These are phyloP conservation scores for Candida sanyiensis DNA, from an alignment of 805 yeast genomes.

Conservation along the genomic window DNA sequence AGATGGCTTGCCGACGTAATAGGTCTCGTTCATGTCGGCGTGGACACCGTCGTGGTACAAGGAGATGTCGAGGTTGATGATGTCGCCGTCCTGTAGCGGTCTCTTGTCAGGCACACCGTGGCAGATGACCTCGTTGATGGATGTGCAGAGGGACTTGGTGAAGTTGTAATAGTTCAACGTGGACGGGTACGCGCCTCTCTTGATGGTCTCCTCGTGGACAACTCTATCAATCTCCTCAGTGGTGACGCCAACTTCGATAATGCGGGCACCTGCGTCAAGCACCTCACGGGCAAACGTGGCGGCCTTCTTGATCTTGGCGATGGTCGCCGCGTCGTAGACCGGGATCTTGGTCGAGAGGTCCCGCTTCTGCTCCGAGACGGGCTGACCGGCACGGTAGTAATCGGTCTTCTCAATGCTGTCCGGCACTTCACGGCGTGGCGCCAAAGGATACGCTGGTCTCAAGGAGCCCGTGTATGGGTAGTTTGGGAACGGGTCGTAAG, in stretches of 20 bases:
- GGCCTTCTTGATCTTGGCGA: slow-evolving; percentile 71
- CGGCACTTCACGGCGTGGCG: slow-evolving; percentile 68
- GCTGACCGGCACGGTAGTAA: slow-evolving; percentile 75
- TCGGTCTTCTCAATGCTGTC: slow-evolving; percentile 71
- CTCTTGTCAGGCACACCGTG: slow-evolving; percentile 96
- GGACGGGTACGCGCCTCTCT: slow-evolving; percentile 88
- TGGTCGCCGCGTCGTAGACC: slow-evolving; percentile 58
- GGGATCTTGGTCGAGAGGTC: slow-evolving; percentile 65
- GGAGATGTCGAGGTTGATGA: slow-evolving; percentile 84
- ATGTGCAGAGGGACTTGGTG: slow-evolving; percentile 89
- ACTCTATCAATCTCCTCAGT: slow-evolving; percentile 87
- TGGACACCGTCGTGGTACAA: slow-evolving; percentile 84
- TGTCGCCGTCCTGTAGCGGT: slow-evolving; percentile 87
- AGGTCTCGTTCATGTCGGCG: slow-evolving; percentile 93
- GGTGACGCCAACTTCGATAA: slow-evolving; percentile 80
- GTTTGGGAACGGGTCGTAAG: slow-evolving; percentile 84
- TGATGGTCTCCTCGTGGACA: slow-evolving; percentile 83
- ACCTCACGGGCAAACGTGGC: slow-evolving; percentile 77
- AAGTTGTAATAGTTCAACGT: slow-evolving; percentile 91
- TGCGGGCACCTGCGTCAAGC: slow-evolving; percentile 82
- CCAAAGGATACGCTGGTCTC: slow-evolving; percentile 76
- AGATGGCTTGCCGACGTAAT: slow-evolving; percentile 87
- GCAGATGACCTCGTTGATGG: slow-evolving; percentile 91
- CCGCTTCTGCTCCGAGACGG: slow-evolving; percentile 67
- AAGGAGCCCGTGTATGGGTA: slow-evolving; percentile 68